A percentile compares a stretch with the other conserved stretches of the same genome.
Evolutionary conservation across 768 basidiomycete genomes (phyloP).

Genomic region (Cystofilobasidium capitatum): DNA sequence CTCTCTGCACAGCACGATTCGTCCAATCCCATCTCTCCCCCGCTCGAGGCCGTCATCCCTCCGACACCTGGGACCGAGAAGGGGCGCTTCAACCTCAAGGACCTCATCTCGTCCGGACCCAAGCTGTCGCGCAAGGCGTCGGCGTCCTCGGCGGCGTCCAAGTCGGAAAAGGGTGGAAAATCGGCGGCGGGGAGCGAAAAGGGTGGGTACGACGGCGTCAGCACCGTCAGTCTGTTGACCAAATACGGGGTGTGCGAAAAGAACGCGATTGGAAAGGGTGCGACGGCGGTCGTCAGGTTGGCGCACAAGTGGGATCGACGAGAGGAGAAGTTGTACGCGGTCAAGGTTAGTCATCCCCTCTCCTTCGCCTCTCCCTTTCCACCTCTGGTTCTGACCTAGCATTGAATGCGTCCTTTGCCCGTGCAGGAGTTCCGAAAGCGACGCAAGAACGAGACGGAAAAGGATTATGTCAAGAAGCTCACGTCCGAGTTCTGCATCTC

Average conservation of each 20-base stretch:
- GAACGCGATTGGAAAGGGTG: conserved; percentile 93
- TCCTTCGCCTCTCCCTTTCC: not conserved
- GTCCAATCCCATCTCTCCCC: conserved; percentile 24
- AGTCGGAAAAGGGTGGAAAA: conserved; percentile 47
- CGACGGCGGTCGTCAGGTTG: conserved; percentile 90
- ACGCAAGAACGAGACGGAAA: conserved; percentile 95
- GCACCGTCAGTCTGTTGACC: conserved; percentile 55
- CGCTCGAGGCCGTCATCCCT: conserved; percentile 27
- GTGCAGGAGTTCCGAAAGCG: conserved; percentile 91
- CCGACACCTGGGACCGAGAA: conserved; percentile 41
- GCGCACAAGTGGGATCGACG: conserved; percentile 98
- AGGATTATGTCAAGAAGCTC: conserved; percentile 99
- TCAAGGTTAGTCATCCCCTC: conserved; percentile 60
- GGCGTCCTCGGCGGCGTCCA: conserved; percentile 56
- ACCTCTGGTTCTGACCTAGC: not conserved
- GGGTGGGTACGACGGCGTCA: conserved; percentile 47
- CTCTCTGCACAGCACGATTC: conserved; percentile 18
- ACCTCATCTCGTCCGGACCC: conserved; percentile 62
- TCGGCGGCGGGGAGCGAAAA: conserved; percentile 9
- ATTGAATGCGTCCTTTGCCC: not conserved
- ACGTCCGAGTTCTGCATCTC: conserved; percentile 99
- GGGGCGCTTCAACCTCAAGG: conserved; percentile 68
- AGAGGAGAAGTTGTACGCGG: conserved; percentile 94
- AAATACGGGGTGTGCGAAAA: conserved; percentile 98
- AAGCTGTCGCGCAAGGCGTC: conserved; percentile 66